Percentiles rank a stretch among this genome's conserved stretches.
Evolutionary conservation across 176 grass and related monocot species (phyloP).

Genomic region (Urochloa ruziziensis): DNA sequence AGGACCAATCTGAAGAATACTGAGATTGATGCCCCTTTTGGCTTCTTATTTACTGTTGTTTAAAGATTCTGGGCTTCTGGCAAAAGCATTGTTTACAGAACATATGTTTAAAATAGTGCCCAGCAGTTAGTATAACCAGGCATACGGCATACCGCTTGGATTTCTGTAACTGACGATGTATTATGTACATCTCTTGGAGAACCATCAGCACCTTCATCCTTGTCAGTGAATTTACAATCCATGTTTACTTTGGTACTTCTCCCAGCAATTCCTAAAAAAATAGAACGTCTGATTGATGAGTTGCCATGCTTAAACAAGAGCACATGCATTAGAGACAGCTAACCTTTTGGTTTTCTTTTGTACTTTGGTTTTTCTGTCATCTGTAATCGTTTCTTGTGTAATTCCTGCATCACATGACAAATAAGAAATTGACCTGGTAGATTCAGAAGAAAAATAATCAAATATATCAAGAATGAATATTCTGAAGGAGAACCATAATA

Average conservation of each 20-base stretch:
- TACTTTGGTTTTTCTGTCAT: constrained; percentile 46
- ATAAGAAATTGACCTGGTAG: constrained; percentile 12
- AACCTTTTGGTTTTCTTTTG: constrained; percentile 56
- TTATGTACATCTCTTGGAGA: constrained; percentile 16
- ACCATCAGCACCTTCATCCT: constrained; percentile 28
- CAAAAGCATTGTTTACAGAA: constrained; percentile 22
- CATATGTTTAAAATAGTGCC: constrained; percentile 4
- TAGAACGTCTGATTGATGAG: background rate
- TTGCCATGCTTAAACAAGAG: background rate
- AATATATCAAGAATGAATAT: background rate
- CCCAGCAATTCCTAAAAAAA: constrained; percentile 34
- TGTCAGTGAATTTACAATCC: constrained; percentile 10
- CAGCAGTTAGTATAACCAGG: background rate
- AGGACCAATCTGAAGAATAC: constrained; percentile 14
- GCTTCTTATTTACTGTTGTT: background rate
- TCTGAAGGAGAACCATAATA: background rate
- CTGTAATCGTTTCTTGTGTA: constrained; percentile 62
- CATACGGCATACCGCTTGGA: constrained; percentile 44
- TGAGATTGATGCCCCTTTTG: background rate
- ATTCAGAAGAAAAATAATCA: constrained; percentile 14
- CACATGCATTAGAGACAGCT: background rate
- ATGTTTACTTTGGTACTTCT: constrained; percentile 17
- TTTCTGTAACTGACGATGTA: constrained; percentile 26
- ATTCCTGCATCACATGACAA: constrained; percentile 45
- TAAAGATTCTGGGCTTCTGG: background rate